A percentile compares a stretch with the other conserved stretches of the same genome.
Conservation (phyloP, 2,329 filamentous ascomycete genomes). For the Cyphellophora europaea region DNA sequence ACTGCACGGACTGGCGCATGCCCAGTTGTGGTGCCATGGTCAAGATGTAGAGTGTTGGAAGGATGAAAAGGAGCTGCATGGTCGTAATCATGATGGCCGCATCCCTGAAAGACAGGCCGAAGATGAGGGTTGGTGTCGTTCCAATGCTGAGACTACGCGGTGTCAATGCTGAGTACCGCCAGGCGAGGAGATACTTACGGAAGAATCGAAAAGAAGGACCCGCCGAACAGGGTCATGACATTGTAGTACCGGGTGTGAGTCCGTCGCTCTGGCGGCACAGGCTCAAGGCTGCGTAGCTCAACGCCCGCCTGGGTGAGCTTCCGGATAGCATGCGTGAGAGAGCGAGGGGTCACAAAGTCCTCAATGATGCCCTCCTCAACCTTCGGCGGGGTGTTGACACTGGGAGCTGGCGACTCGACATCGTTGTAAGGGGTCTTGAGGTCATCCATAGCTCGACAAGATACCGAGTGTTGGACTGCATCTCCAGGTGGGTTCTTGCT, state of each 20-base stretch:
- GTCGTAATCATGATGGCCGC: conserved; percentile 4
- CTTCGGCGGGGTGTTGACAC: not conserved
- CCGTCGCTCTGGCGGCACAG: conserved; percentile 45
- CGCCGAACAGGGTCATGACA: conserved; percentile 33
- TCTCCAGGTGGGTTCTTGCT: too few relatives aligned
- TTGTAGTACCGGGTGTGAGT: conserved; percentile 45
- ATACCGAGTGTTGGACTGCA: too few relatives aligned
- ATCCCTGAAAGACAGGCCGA: conserved; percentile 5
- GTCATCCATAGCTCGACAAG: too few relatives aligned
- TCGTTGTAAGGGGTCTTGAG: not conserved
- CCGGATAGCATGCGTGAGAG: conserved; percentile 1
- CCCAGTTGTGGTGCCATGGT: conserved; percentile 5
- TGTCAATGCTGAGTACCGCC: not conserved
- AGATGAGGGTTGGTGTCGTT: conserved; percentile 3
- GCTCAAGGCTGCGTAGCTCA: conserved; percentile 47
- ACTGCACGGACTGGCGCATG: conserved; percentile 7
- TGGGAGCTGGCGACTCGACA: not conserved
- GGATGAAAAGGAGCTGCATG: conserved; percentile 4
- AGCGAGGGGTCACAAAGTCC: conserved; percentile 2
- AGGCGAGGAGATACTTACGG: conserved; percentile 2
- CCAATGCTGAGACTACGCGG: conserved; percentile 2
- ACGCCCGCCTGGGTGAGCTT: conserved; percentile 28
- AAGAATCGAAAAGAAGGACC: conserved; percentile 1
- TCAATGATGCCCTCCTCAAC: conserved; percentile 3
- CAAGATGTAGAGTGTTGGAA: conserved; percentile 4